Evolutionary conservation across 805 yeast genomes (phyloP), one percentile per base, ranked within the genome.

Genomic region (Yarrowia sp.): DNA sequence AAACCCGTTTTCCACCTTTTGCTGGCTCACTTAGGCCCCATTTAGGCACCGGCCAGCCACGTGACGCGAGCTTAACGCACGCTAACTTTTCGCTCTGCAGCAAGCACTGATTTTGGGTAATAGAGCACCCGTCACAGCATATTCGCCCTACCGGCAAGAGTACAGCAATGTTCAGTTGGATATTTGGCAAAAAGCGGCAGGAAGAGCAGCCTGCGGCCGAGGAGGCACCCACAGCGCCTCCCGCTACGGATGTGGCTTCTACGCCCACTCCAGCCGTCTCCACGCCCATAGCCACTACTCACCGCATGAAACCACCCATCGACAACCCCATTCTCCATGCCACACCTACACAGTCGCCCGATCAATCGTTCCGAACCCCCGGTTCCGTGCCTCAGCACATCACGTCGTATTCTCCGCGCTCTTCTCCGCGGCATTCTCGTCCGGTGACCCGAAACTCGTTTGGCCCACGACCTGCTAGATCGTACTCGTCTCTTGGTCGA

Each of bases 111-210:
- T 46, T 46, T 31, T 46, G 36, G 19, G 24, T 3, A 19, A 36
- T 8, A 38, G 42, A 38, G 29, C 29, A 9, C 29, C 9, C 27
- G 13, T 16, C 21, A n/a, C n/a, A n/a, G n/a, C n/a, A n/a, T 6
- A 14, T 25, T 25, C 6, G 21, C 33, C 49, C n/a, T 13, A 19
- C 9, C 12, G 12, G 32, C 9, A 29, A 21, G 6, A 16, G n/a
- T 16, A 32, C 38, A 47, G 38, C 53, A n/a, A 51, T 51, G 58
- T 51, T 51, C 58, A 51, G 58, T 33, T 51, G 58, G 58, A 14
- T 51, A 12, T 51, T 51, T 35, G 58, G 58, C n/a, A 51, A 35
- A 16, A 51, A 51, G 29, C 24, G 42, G 10, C 42, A 51, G 42
- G 42, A 22, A 1, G 58, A 51, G 42, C 31, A n/a, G 13, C 21